These are phyloP conservation scores for Stylosanthes scabra DNA, from an alignment of 331 rosid species.

Conservation along the genomic window DNA sequence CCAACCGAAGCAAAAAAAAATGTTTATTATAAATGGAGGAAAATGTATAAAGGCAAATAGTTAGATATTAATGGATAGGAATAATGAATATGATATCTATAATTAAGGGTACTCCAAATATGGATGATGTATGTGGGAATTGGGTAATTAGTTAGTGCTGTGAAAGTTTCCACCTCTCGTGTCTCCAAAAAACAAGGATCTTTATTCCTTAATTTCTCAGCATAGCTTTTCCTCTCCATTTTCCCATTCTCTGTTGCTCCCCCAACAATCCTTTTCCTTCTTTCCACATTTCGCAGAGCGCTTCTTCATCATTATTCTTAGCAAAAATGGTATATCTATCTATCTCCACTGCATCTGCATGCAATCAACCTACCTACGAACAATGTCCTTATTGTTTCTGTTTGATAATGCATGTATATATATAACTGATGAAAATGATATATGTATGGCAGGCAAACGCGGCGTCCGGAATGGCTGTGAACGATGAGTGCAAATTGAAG, in stretches of 20 bases:
- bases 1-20: not conserved
- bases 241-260: slow-evolving; percentile 49
- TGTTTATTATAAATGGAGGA: not conserved
- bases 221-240: slow-evolving; percentile 43
- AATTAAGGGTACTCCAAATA: slow-evolving; percentile 36
- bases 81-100: not conserved
- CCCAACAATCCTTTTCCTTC: slow-evolving; percentile 38
- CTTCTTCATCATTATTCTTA: slow-evolving; percentile 66
- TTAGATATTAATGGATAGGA: not conserved
- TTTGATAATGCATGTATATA: not conserved
- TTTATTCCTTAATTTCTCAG: slow-evolving; percentile 40
- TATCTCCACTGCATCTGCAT: not conserved
- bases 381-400: not conserved
- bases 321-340: slow-evolving; percentile 87
- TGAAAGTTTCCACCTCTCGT: slow-evolving; percentile 55
- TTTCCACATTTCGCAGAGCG: slow-evolving; percentile 58
- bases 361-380: no score
- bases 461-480: slow-evolving; percentile 91
- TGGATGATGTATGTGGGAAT: slow-evolving; percentile 26
- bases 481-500: slow-evolving; percentile 82
- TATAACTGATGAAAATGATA: not conserved
- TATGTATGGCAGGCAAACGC: slow-evolving; percentile 76
- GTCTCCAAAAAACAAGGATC: slow-evolving; percentile 75
- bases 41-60: not conserved
- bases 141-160: slow-evolving; percentile 32